Base-by-base conservation (phyloP, 257 asterid genomes). In the Scutellaria minor region DNA sequence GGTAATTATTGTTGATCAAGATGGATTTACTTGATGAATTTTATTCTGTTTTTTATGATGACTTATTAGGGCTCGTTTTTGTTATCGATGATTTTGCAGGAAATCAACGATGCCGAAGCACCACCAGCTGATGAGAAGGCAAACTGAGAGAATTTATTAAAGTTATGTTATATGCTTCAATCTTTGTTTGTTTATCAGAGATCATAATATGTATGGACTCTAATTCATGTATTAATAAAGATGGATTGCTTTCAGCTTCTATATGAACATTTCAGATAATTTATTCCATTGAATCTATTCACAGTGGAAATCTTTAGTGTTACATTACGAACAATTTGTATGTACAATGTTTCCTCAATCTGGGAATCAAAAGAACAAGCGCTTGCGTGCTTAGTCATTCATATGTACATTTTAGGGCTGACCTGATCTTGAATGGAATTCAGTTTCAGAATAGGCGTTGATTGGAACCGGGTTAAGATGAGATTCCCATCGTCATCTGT, bases 401-500 rank as follows among this genome's bases (percentile, higher is more conserved):
- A 13, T 47, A n/a, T 47, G 6, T 31, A 18, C 68, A 22, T 14
- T 41, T 62, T 62, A 15, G 52, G 11, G 50, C 13, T 7, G 13
- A 12, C 13, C 18, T 59, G 80, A 65, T 45, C 74, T 64, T 69
- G 9, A n/a, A 66, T 83, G 14, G 81, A 37, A 15, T 77, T 71
- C 74, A 73, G 77, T 78, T 82, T 79, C 80, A 86, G 47, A 73
- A 81, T 13, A 44, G 85, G 56, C 22, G 70, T 8, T 31, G 89
- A 79, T n/a, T 83, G 85, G 66, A 70, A 61, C 53, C 84, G 73
- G 18, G 85, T 82, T 22, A 95, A 72, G 35, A 90, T 48, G 50
- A 90, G 54, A 79, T 90, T 95, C 62, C 97, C 99, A 31, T 88
- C 87, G 11, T 20, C 48, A 59, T 92, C 99, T 0, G 62, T 64